Base-by-base conservation (phyloP, 768 basidiomycete genomes). In the Pleurotus giganteus region DNA sequence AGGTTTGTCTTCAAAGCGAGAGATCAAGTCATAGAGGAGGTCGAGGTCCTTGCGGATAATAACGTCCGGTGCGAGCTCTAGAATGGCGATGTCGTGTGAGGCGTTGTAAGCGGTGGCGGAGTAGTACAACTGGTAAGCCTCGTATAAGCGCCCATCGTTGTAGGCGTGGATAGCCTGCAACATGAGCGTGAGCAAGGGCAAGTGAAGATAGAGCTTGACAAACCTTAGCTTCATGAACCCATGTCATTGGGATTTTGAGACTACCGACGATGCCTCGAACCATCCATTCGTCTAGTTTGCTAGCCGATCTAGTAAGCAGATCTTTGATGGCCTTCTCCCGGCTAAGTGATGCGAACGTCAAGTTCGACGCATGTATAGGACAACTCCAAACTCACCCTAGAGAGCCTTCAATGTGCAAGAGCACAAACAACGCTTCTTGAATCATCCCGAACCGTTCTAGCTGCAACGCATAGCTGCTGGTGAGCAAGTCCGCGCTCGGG, bases 151-250 rank as follows among this genome's bases (percentile, higher is more conserved):
- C 49, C 85, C 86, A 34, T 75, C 69, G 60, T 82, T 76, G 31
- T 84, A 76, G 19, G 84, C 84, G 66, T 81, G 74, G 45, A 84
- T 77, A 4, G 88, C 92, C 93, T 91, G 63, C 17, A 31, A 24
- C 27, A 36, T 37, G 12, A 39, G 37, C 12, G 41, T n/a, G 31
- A 39, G 49, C 28, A 36, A 7, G 47, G 56, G 23, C 37, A 28
- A 51, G 47, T 26, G 5, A 41, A 54, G 37, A 28, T 13, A 36
- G 15, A 28, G 55, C 44, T 47, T 55, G 28, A 44, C 70, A 54
- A 42, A 91, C 93, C 81, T 90, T 89, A 9, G 94, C 90, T 65
- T 95, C 91, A 34, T 88, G 81, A n/a, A 98, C 79, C 95, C 96
- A 99, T 4, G 81, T 69, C 50, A 82, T 69, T 0, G 97, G 97